phyloP scores from a whole-genome alignment of 2,329 filamentous ascomycete genomes.

The Drechslerella dactyloides region DNA sequence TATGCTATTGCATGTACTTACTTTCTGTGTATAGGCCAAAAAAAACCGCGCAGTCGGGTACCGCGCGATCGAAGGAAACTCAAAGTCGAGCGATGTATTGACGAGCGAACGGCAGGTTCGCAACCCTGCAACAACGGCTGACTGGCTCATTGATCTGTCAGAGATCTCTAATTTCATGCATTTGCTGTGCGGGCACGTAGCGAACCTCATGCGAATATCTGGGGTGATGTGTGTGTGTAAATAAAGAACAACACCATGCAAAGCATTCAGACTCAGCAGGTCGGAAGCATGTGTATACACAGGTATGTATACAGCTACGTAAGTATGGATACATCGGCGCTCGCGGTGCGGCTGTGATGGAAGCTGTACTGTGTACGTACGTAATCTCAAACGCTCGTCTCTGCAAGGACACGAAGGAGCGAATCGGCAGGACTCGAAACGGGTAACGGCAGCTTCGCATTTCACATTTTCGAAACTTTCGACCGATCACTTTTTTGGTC shows the following conservation, averaged over 20 bases:
- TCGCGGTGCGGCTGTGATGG: too few relatives aligned
- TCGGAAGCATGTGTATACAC: not conserved
- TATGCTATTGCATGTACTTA: too few relatives aligned
- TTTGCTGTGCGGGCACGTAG: not conserved
- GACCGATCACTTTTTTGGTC: too few relatives aligned
- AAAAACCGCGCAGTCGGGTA: too few relatives aligned
- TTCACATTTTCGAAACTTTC: not conserved
- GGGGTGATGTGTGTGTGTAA: not conserved
- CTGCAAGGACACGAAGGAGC: not conserved
- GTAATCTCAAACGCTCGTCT: not conserved
- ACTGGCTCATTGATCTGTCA: not conserved
- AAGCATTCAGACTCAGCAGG: constrained; percentile 4
- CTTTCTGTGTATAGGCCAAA: too few relatives aligned
- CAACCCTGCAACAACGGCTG: not conserved
- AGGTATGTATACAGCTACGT: too few relatives aligned
- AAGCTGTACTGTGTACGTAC: too few relatives aligned
- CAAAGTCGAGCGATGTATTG: too few relatives aligned
- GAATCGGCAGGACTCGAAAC: not conserved
- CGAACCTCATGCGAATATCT: not conserved
- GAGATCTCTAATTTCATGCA: not conserved
- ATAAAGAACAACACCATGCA: not conserved
- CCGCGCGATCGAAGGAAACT: too few relatives aligned
- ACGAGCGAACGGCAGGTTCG: too few relatives aligned
- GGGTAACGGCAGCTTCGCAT: not conserved
- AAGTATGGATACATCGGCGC: too few relatives aligned